These are phyloP conservation scores for Monilinia aucupariae DNA, from an alignment of 2,329 filamentous ascomycete genomes.

Conservation along the genomic window DNA sequence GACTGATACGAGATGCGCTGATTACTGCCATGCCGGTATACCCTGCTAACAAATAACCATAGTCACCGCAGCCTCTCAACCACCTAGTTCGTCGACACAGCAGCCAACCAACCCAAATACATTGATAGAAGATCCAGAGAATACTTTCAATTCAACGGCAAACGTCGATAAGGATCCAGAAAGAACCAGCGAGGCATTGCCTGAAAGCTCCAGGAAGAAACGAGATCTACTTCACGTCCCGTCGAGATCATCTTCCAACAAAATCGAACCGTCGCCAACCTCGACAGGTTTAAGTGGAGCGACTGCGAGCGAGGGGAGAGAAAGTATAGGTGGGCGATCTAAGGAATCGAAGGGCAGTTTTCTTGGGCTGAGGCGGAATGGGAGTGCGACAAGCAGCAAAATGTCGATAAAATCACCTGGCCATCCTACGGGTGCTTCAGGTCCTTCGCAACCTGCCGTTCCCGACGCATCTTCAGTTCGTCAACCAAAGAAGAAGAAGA, in stretches of 20 bases:
- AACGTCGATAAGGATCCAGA: constrained; percentile 30
- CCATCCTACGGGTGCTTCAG: constrained; percentile 37
- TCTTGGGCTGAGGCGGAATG: constrained; percentile 57
- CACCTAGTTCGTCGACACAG: constrained; percentile 32
- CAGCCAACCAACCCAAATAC: constrained; percentile 33
- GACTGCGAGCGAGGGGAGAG: constrained; percentile 53
- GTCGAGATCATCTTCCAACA: constrained; percentile 57
- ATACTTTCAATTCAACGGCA: constrained; percentile 26
- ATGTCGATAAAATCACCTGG: constrained; percentile 46
- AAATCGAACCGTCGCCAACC: constrained; percentile 54
- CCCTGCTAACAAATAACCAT: constrained; percentile 24
- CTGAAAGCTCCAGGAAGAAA: constrained; percentile 38
- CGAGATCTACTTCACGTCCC: constrained; percentile 52
- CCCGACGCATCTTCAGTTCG: constrained; percentile 31
- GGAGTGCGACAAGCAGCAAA: constrained; percentile 60
- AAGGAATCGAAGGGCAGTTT: constrained; percentile 63
- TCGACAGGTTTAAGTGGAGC: constrained; percentile 55
- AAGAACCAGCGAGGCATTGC: constrained; percentile 25
- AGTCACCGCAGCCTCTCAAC: constrained; percentile 31
- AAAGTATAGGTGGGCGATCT: constrained; percentile 58
- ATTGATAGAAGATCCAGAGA: constrained; percentile 32
- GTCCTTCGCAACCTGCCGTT: constrained; percentile 34
- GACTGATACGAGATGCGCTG: constrained; percentile 3
- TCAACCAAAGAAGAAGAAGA: constrained; percentile 38
- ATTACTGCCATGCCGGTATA: neutral